Conservation (phyloP, 352 stramenopile genomes). For the Blastocystis sp. region DNA sequence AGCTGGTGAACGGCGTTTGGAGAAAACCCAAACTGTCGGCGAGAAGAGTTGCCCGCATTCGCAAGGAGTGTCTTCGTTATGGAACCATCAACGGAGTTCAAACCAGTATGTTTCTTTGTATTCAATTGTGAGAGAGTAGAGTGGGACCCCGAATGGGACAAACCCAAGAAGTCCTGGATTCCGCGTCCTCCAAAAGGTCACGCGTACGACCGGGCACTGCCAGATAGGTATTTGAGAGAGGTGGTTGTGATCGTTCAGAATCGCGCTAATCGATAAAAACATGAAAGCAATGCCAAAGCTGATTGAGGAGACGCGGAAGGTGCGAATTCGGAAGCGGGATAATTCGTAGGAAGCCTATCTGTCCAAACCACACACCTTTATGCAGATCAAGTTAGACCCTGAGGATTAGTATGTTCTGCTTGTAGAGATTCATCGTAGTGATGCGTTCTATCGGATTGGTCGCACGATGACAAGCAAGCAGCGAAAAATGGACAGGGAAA, state of each 20-base stretch:
- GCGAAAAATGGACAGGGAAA: neutral
- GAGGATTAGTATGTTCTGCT: constrained; percentile 8
- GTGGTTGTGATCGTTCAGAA: neutral
- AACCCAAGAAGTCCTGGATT: constrained; percentile 32
- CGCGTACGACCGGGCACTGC: neutral
- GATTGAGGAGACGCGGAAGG: constrained; percentile 45
- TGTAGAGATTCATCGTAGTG: neutral
- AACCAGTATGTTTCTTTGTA: neutral
- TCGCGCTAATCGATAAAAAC: constrained; percentile 49
- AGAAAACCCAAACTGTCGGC: constrained; percentile 40
- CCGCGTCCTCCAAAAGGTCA: constrained; percentile 20
- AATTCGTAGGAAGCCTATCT: constrained; percentile 22
- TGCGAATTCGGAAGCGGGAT: neutral
- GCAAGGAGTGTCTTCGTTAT: constrained; percentile 46
- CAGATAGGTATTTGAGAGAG: neutral
- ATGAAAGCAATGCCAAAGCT: constrained; percentile 43
- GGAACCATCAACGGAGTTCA: constrained; percentile 51
- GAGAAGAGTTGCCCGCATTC: constrained; percentile 46
- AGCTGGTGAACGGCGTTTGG: constrained; percentile 51
- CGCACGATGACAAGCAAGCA: neutral
- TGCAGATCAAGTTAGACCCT: constrained; percentile 9
- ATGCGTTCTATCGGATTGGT: constrained; percentile 28
- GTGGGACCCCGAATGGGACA: constrained; percentile 56
- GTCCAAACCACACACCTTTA: constrained; percentile 21
- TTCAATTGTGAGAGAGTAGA: neutral